Percentiles rank a stretch among this genome's conserved stretches.
These are phyloP conservation scores for Tetrahymena malaccensis DNA, from an alignment of 73 alveolate genomes.

Conservation along the genomic window DNA sequence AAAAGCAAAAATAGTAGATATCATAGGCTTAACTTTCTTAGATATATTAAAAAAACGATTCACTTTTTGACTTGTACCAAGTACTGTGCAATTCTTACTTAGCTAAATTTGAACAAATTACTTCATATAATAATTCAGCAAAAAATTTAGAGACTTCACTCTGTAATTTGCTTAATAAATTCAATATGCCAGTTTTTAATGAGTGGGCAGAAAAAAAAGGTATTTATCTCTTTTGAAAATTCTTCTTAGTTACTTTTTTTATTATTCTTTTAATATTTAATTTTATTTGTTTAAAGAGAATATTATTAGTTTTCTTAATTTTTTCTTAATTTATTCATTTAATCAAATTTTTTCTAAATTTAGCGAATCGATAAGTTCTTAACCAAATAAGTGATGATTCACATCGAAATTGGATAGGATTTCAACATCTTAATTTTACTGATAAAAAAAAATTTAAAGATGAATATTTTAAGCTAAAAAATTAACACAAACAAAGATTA, in stretches of 20 bases:
- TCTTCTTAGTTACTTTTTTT: not conserved
- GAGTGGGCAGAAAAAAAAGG: not conserved
- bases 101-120: not conserved
- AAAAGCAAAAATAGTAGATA: not conserved
- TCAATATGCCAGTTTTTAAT: not conserved
- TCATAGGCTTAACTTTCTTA: not conserved
- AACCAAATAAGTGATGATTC: not conserved
- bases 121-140: not conserved
- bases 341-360: not conserved
- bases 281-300: not conserved
- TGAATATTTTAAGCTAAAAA: not conserved
- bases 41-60: not conserved
- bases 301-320: not conserved
- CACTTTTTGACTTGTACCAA: not conserved
- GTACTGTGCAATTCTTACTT: not conserved
- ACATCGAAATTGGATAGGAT: not conserved
- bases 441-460: not conserved
- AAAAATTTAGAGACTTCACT: not conserved
- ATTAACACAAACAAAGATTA: not conserved
- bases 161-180: not conserved
- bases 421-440: not conserved
- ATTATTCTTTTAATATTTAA: not conserved
- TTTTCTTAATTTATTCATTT: not conserved
- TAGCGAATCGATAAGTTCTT: not conserved
- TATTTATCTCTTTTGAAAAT: not conserved